Evolutionary conservation across 208 protist species (phyloP), one percentile per base, ranked within the genome.

Genomic region (Acanthamoeba triangularis): DNA sequence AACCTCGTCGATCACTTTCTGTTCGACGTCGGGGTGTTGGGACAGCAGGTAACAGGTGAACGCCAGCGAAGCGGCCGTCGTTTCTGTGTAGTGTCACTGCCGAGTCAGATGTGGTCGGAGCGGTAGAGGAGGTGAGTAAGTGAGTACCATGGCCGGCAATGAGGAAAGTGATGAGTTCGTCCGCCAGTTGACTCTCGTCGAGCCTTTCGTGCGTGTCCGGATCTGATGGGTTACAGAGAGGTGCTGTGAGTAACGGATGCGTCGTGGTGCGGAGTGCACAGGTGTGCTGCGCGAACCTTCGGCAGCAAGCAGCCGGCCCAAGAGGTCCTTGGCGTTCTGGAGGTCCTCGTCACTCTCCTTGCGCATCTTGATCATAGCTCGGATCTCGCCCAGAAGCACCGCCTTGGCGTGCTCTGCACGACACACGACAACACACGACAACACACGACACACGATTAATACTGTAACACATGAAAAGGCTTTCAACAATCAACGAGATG

Each of bases 141-240:
- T 33, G 2, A 3, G 33, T 67, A 90, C 82, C 82, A n/a, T 90
- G 82, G n/a, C 82, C 82, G 33, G 82, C 82, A 18, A 90, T 90
- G 47, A 90, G 56, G 56, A 90, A 90, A 13, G 82, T 90, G 47
- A 90, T 90, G 18, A 90, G 56, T 67, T 90, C 82, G 54, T 90
- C 82, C 4, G 52, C 56, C 56, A 90, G 14, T 44, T 90, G 82
- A 8, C 25, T 41, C n/a, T 90, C 82, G 37, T 67, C 56, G 33
- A 90, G 28, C 8, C 52, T 7, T 65, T 90, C 82, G 33, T 67
- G 52, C 11, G 82, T 90, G 82, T 90, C 82, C 23, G 82, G 82
- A 44, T 90, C 82, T 82, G 10, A 47, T 28, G 69, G 30, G 30
- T 37, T 30, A 1, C 28, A 5, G 37, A 54, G 11, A 80, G 69